A percentile compares a stretch with the other conserved stretches of the same genome.
phyloP scores from a whole-genome alignment of 371 early-diverging fungal genomes.

The Mucor lusitanicus region DNA sequence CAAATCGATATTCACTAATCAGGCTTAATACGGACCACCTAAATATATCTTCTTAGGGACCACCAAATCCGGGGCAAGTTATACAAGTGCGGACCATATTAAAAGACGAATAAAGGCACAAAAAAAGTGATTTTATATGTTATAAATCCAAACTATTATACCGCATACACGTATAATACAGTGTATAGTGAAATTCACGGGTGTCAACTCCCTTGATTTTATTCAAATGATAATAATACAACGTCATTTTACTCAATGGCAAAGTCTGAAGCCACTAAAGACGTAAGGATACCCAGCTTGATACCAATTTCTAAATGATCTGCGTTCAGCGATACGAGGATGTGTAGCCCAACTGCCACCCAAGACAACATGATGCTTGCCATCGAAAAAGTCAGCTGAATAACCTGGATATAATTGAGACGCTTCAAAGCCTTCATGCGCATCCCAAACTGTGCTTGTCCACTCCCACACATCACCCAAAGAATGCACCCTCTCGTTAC shows the following conservation, averaged over 20 bases:
- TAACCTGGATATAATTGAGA: slow-evolving; percentile 86
- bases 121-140: too few relatives aligned
- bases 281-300: slow-evolving; percentile 85
- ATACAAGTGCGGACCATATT: too few relatives aligned
- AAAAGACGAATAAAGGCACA: too few relatives aligned
- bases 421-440: slow-evolving; percentile 59
- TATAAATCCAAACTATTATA: too few relatives aligned
- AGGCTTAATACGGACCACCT: too few relatives aligned
- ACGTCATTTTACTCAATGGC: slow-evolving; percentile 15
- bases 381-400: slow-evolving; percentile 88
- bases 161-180: too few relatives aligned
- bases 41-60: too few relatives aligned
- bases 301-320: slow-evolving; percentile 88
- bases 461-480: slow-evolving; percentile 86
- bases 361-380: slow-evolving; percentile 79
- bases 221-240: not conserved
- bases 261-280: slow-evolving; percentile 72
- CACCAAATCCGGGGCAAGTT: too few relatives aligned
- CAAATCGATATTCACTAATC: not conserved
- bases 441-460: slow-evolving; percentile 70
- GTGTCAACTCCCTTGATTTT: slow-evolving; percentile 1
- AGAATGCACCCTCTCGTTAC: slow-evolving; percentile 41
- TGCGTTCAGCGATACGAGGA: slow-evolving; percentile 71
- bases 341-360: slow-evolving; percentile 91
- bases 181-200: not conserved